Evolutionary conservation across 177 flowering plant species (phyloP), one percentile per base, ranked within the genome.

Genomic region (Vitis hybrid): DNA sequence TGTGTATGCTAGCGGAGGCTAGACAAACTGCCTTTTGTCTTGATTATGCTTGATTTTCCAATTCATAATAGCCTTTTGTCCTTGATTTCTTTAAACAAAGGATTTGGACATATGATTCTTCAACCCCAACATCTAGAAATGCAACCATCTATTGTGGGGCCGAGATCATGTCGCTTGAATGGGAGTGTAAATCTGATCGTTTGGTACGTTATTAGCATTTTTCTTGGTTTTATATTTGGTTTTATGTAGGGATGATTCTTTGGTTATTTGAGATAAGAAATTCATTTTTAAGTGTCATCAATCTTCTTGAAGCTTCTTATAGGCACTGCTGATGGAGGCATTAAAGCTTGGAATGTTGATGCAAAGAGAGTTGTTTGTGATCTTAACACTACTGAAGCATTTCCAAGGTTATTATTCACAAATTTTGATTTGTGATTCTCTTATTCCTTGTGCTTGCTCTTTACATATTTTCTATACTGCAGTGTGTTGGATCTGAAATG

Each of bases 301-400:
- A 77, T 81, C 64, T 71, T 79, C 71, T 82, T 82, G 78, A 85
- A 94, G 98, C 94, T 92, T 78, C 92, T 94, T 76, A 92, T 94
- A 72, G 98, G 97, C 72, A 92, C 97, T 75, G 90, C 92, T 76
- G 86, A 88, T 87, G 92, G 93, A 49, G 93, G 97, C 72, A 88
- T 94, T 70, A 94, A 94, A 83, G 97, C 98, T 72, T 94, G 98
- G 98, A 94, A 94, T 83, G 98, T 87, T 73, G 98, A 94, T 86
- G 97, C 98, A 69, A 94, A 94, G 81, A 86, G 97, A 80, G 98
- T 94, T 74, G 97, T 92, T n/a, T 94, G 98, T 78, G 97, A 94
- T 84, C 89, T 94, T 65, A 84, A 70, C 76, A 88, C 97, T 50
- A 80, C 84, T 67, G 83, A 85, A 76, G 85, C 82, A 74, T 92